Evolutionary conservation across 176 grass and related monocot genomes (phyloP).

Genomic region (Saccharum officinarum): DNA sequence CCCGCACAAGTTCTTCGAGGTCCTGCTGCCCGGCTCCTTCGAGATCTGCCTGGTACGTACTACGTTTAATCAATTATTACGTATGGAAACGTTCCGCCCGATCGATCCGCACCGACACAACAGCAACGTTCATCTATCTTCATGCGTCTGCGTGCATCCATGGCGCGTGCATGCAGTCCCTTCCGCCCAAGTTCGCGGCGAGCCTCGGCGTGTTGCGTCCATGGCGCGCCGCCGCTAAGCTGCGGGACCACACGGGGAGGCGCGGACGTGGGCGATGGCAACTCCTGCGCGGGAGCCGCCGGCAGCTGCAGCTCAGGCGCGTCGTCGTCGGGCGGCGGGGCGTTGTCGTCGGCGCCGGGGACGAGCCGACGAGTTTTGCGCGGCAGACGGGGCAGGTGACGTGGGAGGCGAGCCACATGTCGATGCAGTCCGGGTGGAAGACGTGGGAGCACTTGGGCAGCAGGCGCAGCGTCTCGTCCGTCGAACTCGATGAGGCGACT

Average conservation of each 20-base stretch:
- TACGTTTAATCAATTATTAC: no score
- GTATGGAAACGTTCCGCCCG: no score
- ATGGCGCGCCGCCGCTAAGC: slow-evolving; percentile 7
- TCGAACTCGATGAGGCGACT: slow-evolving; percentile 82
- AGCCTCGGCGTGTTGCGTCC: neutral
- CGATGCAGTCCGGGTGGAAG: slow-evolving; percentile 92
- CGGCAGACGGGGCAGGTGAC: slow-evolving; percentile 92
- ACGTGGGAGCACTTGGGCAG: slow-evolving; percentile 90
- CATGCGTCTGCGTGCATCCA: neutral
- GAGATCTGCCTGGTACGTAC: slow-evolving; percentile 23
- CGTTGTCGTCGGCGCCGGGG: slow-evolving; percentile 20
- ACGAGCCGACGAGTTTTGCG: slow-evolving; percentile 42
- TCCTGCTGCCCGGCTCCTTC: slow-evolving; percentile 37
- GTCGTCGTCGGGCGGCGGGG: neutral
- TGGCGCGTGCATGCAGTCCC: neutral
- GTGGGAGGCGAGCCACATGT: slow-evolving; percentile 76
- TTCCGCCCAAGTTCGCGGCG: slow-evolving; percentile 38
- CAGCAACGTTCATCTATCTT: neutral
- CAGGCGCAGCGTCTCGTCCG: slow-evolving; percentile 78
- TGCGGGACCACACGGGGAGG: neutral
- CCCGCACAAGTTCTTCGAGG: slow-evolving; percentile 35
- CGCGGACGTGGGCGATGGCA: no score
- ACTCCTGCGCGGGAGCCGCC: no score
- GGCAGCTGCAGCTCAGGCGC: neutral
- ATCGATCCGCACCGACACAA: neutral